phyloP scores from a whole-genome alignment of 2,329 filamentous ascomycete species.

The Colletotrichum abscissum region DNA sequence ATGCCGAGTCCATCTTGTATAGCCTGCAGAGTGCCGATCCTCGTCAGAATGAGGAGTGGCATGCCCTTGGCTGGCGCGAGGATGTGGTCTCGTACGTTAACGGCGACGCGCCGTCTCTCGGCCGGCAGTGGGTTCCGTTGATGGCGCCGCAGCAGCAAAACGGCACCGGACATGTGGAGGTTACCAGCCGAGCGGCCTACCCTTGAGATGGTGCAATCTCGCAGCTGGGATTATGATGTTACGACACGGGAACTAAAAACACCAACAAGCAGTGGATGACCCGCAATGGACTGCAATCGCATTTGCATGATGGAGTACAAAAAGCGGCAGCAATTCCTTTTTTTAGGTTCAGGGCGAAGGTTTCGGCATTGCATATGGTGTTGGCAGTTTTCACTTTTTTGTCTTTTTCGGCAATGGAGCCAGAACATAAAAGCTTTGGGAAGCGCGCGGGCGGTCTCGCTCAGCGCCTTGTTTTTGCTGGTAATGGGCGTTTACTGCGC shows the following conservation, averaged over 20 bases:
- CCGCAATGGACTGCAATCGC: slow-evolving; percentile 19
- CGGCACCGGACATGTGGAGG: not conserved
- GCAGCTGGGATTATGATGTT: slow-evolving; percentile 31
- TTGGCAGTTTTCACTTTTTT: slow-evolving; percentile 10
- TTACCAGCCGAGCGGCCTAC: slow-evolving; percentile 24
- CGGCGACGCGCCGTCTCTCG: slow-evolving; percentile 54
- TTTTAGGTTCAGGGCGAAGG: slow-evolving; percentile 13
- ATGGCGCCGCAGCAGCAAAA: not conserved
- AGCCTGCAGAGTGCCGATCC: slow-evolving; percentile 52
- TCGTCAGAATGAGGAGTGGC: slow-evolving; percentile 55
- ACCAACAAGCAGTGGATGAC: not conserved
- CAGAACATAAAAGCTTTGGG: slow-evolving; percentile 15
- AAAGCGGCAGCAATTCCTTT: slow-evolving; percentile 25
- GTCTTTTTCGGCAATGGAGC: not conserved
- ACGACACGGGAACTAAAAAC: slow-evolving; percentile 30
- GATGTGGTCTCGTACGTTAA: slow-evolving; percentile 50
- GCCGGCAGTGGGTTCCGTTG: slow-evolving; percentile 58
- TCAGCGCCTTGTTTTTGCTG: not conserved
- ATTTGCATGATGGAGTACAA: slow-evolving; percentile 30
- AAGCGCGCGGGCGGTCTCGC: slow-evolving; percentile 4
- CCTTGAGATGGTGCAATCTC: slow-evolving; percentile 23
- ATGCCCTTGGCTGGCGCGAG: slow-evolving; percentile 62
- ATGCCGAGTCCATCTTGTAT: slow-evolving; percentile 47
- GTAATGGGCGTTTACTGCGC: slow-evolving; percentile 5
- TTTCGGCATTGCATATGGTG: slow-evolving; percentile 31